Evolutionary conservation across 768 basidiomycete genomes (phyloP), one percentile per base, ranked within the genome.

Genomic region (Kwoniella europaea): DNA sequence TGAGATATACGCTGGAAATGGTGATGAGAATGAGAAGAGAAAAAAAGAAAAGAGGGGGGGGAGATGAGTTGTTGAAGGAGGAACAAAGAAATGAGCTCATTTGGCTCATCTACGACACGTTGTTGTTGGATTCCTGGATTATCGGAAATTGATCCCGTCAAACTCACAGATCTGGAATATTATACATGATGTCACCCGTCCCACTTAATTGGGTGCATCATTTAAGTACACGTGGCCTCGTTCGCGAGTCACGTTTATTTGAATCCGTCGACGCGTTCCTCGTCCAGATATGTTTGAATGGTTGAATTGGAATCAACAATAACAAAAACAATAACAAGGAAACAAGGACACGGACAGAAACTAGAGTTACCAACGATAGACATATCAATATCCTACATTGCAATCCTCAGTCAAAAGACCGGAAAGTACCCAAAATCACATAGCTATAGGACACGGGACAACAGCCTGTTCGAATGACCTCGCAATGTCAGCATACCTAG

Each of bases 401-500:
- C 55, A 22, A 56, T 16, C 29, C 22, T 56, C 55, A 56, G 22
- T 5, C 55, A 56, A 20, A 16, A 56, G 55, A 22, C n/a, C 55
- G 27, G 55, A 56, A 22, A 20, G 20, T 13, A 6, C 10, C n/a
- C 15, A 22, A 6, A 56, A 12, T 13, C 55, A 56, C 55, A 15
- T 15, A 50, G 27, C 22, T 18, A 9, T 10, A 35, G 10, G 16
- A 44, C 44, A 63, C 18, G 10, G 15, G 12, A 41, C n/a, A 5
- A n/a, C 24, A 35, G 29, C 10, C 27, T 50, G 22, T 3, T 27
- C 63, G 18, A 41, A 65, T 65, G 63, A 52, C 41, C 20, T 3
- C 64, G 43, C 41, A 15, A 80, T 80, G 79, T 76, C 79, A 16
- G 75, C 78, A 55, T 81, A 81, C 54, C 69, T 81, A 35, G 75